Conservation (phyloP, 306 rosid species). For the Gillenia trifoliata region DNA sequence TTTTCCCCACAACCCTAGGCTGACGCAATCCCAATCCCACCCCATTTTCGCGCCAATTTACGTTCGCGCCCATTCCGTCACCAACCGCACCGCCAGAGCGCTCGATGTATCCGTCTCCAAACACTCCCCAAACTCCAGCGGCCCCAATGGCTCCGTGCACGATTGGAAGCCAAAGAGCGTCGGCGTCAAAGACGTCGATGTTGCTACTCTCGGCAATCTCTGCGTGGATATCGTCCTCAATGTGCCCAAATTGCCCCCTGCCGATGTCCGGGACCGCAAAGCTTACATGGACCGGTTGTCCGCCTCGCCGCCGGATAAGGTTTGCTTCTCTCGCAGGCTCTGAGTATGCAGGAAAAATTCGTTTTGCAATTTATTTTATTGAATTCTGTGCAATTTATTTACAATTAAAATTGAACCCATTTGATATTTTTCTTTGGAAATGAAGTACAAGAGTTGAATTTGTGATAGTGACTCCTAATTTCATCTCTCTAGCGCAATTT, state of each 20-base stretch:
- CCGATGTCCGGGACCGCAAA: slow-evolving; percentile 43
- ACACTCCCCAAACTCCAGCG: background rate
- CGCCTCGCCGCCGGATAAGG: slow-evolving; percentile 81
- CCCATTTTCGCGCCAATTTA: slow-evolving; percentile 14
- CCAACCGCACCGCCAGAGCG: slow-evolving; percentile 42
- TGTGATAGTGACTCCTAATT: background rate
- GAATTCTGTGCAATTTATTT: background rate
- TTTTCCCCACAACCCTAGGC: slow-evolving; percentile 19
- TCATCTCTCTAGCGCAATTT: background rate
- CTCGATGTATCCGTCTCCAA: slow-evolving; percentile 32
- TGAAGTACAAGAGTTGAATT: background rate
- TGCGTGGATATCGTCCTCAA: slow-evolving; percentile 86
- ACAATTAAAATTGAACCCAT: background rate
- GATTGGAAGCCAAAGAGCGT: slow-evolving; percentile 29
- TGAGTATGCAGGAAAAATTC: background rate
- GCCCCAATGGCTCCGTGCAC: slow-evolving; percentile 15
- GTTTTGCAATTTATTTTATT: background rate
- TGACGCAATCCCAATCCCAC: slow-evolving; percentile 1
- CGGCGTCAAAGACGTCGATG: slow-evolving; percentile 51
- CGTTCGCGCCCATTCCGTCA: slow-evolving; percentile 10
- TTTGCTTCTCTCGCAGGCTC: background rate
- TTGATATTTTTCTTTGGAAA: background rate
- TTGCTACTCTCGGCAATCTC: slow-evolving; percentile 81
- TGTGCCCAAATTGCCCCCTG: slow-evolving; percentile 78
- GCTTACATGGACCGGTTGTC: slow-evolving; percentile 75